Evolutionary conservation across 2,329 filamentous ascomycete genomes (phyloP).

Genomic region (Pseudonectria buxi): DNA sequence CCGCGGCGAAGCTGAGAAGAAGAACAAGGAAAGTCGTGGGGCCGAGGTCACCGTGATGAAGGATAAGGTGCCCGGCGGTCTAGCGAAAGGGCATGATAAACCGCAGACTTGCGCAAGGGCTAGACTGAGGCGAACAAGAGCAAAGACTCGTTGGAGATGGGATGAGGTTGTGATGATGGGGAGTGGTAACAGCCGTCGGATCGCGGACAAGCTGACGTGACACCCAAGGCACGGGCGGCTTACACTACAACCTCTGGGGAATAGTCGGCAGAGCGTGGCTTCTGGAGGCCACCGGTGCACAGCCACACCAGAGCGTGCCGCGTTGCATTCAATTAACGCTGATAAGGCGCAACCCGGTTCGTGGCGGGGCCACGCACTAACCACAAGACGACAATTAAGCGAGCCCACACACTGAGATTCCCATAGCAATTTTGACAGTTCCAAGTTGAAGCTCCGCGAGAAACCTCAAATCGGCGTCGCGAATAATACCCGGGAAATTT

Average conservation of each 20-base stretch:
- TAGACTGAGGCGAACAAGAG: too few species aligned
- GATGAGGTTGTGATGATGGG: neutral
- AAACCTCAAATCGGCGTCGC: conserved; percentile 28
- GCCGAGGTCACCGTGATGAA: too few species aligned
- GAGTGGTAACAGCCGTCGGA: conserved; percentile 9
- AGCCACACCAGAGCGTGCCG: conserved; percentile 10
- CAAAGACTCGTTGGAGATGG: conserved; percentile 6
- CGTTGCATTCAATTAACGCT: conserved; percentile 13
- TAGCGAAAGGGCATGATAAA: too few species aligned
- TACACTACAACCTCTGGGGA: too few species aligned
- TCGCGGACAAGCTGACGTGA: conserved; percentile 18
- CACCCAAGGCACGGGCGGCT: conserved; percentile 1
- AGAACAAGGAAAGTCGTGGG: too few species aligned
- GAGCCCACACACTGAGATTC: conserved; percentile 34
- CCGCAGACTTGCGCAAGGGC: too few species aligned
- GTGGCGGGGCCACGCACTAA: conserved; percentile 16
- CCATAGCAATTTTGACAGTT: conserved; percentile 18
- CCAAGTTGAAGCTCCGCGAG: conserved; percentile 17
- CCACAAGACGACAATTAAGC: conserved; percentile 23
- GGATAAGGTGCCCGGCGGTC: too few species aligned
- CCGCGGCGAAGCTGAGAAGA: too few species aligned
- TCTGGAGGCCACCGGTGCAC: conserved; percentile 12
- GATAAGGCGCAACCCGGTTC: conserved; percentile 12
- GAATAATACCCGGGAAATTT: conserved; percentile 22
- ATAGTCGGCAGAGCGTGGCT: conserved; percentile 8